Percentiles rank a stretch among this genome's conserved stretches.
Conservation (phyloP, 1,139 yeast species). For the Yamadazyma kanchanaburiensis region DNA sequence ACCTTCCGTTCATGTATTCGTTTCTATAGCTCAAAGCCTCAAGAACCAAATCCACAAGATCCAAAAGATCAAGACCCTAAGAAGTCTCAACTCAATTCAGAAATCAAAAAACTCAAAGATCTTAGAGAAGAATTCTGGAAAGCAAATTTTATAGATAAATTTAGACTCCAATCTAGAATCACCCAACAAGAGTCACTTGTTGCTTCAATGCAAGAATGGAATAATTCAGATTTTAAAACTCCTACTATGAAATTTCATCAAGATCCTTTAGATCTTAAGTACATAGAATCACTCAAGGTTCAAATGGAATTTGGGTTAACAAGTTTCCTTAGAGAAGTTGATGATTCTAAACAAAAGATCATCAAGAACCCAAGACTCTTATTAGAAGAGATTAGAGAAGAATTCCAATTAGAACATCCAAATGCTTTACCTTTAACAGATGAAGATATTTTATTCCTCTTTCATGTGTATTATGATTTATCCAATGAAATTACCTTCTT, state of each 20-base stretch:
- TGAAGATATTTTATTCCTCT: conserved; percentile 26
- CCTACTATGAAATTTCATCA: conserved; percentile 18
- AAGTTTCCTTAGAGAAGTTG: conserved; percentile 25
- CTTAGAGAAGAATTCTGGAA: conserved; percentile 21
- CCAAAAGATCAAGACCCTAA: no score
- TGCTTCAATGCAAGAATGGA: conserved; percentile 20
- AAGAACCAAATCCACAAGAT: no score
- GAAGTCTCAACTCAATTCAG: conserved; percentile 19
- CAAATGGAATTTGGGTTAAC: conserved; percentile 23
- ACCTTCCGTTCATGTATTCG: no score
- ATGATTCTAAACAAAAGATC: conserved; percentile 10
- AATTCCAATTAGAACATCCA: conserved; percentile 20
- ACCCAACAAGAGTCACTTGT: conserved; percentile 24
- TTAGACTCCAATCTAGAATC: conserved; percentile 21
- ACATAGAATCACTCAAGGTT: conserved; percentile 16
- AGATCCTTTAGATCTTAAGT: conserved; percentile 19
- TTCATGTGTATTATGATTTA: conserved; percentile 28
- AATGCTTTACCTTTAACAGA: conserved; percentile 18
- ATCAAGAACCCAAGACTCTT: conserved; percentile 19
- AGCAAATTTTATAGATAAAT: conserved; percentile 25
- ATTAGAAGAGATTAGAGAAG: conserved; percentile 13
- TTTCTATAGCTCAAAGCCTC: no score
- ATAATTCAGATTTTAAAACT: conserved; percentile 17
- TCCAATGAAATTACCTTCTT: conserved; percentile 27
- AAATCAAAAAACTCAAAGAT: conserved; percentile 18